Base-by-base conservation (phyloP, 306 rosid species). In the Arachis hypogaea region DNA sequence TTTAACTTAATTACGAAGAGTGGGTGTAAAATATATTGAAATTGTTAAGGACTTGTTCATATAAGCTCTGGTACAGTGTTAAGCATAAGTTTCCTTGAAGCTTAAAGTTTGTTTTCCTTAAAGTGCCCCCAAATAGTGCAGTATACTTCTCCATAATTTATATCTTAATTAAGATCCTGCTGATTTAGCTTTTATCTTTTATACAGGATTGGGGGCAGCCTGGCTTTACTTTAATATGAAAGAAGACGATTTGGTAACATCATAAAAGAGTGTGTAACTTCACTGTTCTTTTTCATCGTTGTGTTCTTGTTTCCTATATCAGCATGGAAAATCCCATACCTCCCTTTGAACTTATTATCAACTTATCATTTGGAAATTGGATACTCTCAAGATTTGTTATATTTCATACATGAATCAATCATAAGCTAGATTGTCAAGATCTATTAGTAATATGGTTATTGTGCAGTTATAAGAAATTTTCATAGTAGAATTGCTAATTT, bases 161-260 rank as follows among this genome's bases (percentile, higher is more conserved):
- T 44, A 11, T 22, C 43, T 72, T 73, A 22, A 36, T 76, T 55
- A 56, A 68, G 40, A 71, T 73, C 71, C 76, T 43, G 65, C 51
- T 47, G 51, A 57, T 50, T 41, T 65, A 68, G 63, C 49, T 66
- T 78, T 14, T 14, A 14, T 14, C 14, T 14, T 14, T 14, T 14
- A 14, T 14, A 14, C 14, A 14, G 14, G 14, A 14, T 14, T 14
- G 14, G 14, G 14, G 14, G 14, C 14, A 14, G 14, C 14, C 14
- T 14, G 14, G 14, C 14, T 14, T 91, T 86, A 94, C 97, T 73
- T 73, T 88, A 81, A 14, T 67, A 91, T 33, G 98, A 94, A 86
- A 89, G 98, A 82, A 87, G 66, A 73, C 88, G 98, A 16, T 94
- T 94, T 83, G 87, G 86, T 70, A 79, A 78, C 77, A 86, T 94